Evolutionary conservation across 2,329 filamentous ascomycete species (phyloP), one percentile per base, ranked within the genome.

Genomic region (Huntiella decipiens): DNA sequence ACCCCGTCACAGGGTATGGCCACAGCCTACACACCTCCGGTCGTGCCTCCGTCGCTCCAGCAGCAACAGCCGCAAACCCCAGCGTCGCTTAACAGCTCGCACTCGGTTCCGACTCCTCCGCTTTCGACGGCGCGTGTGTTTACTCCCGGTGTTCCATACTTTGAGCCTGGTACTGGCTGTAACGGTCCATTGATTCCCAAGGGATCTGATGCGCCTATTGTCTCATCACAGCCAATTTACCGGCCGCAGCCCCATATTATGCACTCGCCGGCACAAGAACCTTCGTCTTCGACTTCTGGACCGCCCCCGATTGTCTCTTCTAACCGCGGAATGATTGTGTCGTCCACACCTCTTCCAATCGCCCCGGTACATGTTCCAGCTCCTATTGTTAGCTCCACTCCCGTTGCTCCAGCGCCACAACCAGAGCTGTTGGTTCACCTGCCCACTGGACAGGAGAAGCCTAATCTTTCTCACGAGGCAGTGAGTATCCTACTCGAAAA

Each of bases 11-110:
- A 38, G 13, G 13, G 35, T 41, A 41, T 31, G 22, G 22, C 22
- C 39, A 67, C 74, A 47, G 63, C 77, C 51, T 68, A 75, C 61
- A 68, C 75, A 56, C 63, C 70, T 56, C 62, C 73, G 57, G 59
- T 62, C 28, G 58, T 60, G 13, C 61, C 66, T 19, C 58, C 63
- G 46, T 59, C 66, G 13, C 56, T 64, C 36, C 44, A 37, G 19
- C 60, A 61, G 46, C 61, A 39, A 28, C 61, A 61, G 47, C 61
- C 68, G 15, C 66, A 67, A 31, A 72, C 71, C 7, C 71, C 71
- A 3, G 68, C 68, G 4, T 74, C 71, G 12, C 67, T 67, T 13
- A 64, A 68, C 46, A 40, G 35, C 10, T 43, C 47, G 64, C 66
- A 3, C 15, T 32, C 33, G 10, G 43, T 38, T 13, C 17, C 43